Conservation (phyloP, 768 basidiomycete species). For the Suillus subluteus region DNA sequence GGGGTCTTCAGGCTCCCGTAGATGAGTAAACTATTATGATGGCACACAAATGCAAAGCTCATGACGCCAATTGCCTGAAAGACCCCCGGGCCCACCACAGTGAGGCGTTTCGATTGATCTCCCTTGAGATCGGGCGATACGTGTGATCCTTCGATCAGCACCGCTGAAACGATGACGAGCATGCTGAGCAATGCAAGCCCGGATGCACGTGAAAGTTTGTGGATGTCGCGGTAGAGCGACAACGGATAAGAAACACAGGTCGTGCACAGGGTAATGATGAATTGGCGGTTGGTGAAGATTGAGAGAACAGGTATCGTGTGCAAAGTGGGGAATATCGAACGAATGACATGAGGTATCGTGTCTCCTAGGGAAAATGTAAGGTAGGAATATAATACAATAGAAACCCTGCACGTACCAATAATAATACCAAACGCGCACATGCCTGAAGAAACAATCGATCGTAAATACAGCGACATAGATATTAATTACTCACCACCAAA, state of each 20-base stretch:
- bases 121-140: conserved; percentile 78
- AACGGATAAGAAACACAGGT: conserved; percentile 91
- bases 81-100: conserved; percentile 76
- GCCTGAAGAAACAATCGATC: conserved; percentile 48
- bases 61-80: conserved; percentile 98
- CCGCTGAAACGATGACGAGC: conserved; percentile 88
- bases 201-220: conserved; percentile 93
- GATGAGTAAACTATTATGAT: conserved; percentile 96
- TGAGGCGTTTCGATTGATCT: conserved; percentile 71
- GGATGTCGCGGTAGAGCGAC: conserved; percentile 95
- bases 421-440: conserved; percentile 99
- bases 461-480: background rate
- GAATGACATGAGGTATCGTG: conserved; percentile 93
- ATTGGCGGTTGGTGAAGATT: conserved; percentile 82
- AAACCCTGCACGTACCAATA: conserved; percentile 49
- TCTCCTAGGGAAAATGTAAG: conserved; percentile 60
- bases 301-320: conserved; percentile 71
- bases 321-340: conserved; percentile 76
- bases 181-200: conserved; percentile 91
- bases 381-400: background rate
- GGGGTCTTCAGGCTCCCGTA: conserved; percentile 93
- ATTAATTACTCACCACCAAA: conserved; percentile 73
- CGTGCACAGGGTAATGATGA: conserved; percentile 88
- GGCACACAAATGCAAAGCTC: conserved; percentile 95
- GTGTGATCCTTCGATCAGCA: conserved; percentile 81